Percentiles rank a stretch among this genome's conserved stretches.
Evolutionary conservation across 2,329 filamentous ascomycete species (phyloP).

Genomic region (Aureobasidium musti): DNA sequence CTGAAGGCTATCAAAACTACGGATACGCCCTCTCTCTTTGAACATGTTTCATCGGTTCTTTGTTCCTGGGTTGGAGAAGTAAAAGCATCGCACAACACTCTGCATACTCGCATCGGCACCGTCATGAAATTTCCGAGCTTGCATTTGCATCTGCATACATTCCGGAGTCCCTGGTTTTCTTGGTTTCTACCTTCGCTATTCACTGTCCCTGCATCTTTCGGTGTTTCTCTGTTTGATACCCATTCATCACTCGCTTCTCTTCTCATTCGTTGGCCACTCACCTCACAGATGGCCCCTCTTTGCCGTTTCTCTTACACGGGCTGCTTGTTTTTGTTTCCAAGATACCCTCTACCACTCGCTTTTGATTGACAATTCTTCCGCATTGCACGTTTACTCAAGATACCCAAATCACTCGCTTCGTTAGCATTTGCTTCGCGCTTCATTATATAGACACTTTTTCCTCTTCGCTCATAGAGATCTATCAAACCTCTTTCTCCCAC

Average conservation of each 20-base stretch:
- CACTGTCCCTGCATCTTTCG: background rate
- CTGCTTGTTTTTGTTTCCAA: background rate
- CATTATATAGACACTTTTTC: background rate
- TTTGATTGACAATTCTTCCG: background rate
- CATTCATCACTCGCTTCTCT: conserved; percentile 10
- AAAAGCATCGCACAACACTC: conserved; percentile 20
- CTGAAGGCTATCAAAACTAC: background rate
- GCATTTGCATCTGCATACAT: conserved; percentile 13
- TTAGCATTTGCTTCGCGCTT: background rate
- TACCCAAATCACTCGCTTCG: conserved; percentile 10
- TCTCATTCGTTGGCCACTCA: background rate
- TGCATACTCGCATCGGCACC: background rate
- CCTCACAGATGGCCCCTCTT: background rate
- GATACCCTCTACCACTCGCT: conserved; percentile 12
- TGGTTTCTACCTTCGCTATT: background rate
- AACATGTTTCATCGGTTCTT: background rate
- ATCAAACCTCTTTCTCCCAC: background rate
- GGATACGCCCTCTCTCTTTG: conserved; percentile 16
- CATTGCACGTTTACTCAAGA: background rate
- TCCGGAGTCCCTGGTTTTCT: conserved; percentile 10
- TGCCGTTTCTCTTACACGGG: background rate
- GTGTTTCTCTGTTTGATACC: conserved; percentile 15
- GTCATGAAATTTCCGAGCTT: conserved; percentile 1
- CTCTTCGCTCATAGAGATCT: background rate
- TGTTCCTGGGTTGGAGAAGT: background rate